Base-by-base conservation (phyloP, 257 asterid species). In the Apocynum venetum region DNA sequence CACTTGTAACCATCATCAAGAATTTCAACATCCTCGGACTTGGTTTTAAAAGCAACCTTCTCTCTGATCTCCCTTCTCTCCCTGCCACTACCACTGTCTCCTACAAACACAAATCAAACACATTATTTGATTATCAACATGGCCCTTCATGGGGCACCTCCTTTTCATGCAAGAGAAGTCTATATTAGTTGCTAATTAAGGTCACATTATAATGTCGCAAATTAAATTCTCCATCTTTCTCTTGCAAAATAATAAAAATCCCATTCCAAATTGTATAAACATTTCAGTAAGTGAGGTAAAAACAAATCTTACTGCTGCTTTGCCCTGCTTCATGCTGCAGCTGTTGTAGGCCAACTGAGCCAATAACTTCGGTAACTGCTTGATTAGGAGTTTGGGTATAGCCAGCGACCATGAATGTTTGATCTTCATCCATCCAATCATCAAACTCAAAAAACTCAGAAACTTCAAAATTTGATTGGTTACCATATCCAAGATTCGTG, bases 1-100 rank as follows among this genome's bases (percentile, higher is more conserved):
- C 98, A 95, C 84, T 91, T 95, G 85, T 86, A 95, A 51, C 98
- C 98, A 87, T 95, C 98, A 82, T 93, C 92, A 4, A 95, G 83
- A 76, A 91, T 88, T 79, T 95, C 98, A 76, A 95, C 70, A 64
- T 89, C 90, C 74, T 89, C 90, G 1, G 98, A 92, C 85, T 86
- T 86, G n/a, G 98, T 95, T 80, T 83, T 89, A 81, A 95, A 95
- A 73, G 98, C 98, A 82, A 95, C 90, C 83, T 88, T 95, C 70
- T 93, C 91, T 71, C 49, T 89, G 5, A 41, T 77, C 53, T 80
- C 89, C 80, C 77, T 87, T 83, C 74, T 85, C 85, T 76, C 90
- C 73, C 72, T 77, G 49, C 84, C 68, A 68, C 70, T 86, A 63
- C 78, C 87, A 73, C 84, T 44, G 14, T 86, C 87, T 82, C 87